Evolutionary conservation across 2,329 filamentous ascomycete species (phyloP), one percentile per base, ranked within the genome.

Genomic region (Colletotrichum phormii): DNA sequence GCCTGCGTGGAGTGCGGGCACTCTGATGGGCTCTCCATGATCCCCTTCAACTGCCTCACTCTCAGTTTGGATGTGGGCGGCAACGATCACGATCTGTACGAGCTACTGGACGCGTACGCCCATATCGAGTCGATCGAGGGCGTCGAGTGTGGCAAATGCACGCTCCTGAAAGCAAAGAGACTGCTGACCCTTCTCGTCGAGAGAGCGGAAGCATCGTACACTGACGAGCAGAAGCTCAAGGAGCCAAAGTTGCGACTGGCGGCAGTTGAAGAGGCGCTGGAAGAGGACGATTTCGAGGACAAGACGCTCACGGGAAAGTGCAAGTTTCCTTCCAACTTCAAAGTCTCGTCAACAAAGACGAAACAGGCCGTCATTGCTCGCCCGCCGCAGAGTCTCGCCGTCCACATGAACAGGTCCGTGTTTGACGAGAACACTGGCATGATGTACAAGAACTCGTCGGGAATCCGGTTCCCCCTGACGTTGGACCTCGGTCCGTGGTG

Each of bases 21-120:
- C 82, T 95, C 94, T 0, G 95, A 98, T 77, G 95, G 95, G 1
- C 87, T 98, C 15, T 95, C 94, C 1, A 90, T 98, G 84, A 97
- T 95, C 24, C 95, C 95, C 0, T 98, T 98, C 86, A 98, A 97
- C 79, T 98, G 95, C 78, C 85, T 98, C 59, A 98, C 96, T 0
- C 89, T 98, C 0, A 95, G 93, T 46, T 89, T 98, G 1, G 94
- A 93, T 1, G 84, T 87, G 5, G 87, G 88, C 60, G 88, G 86
- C 75, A 80, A 82, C 35, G 85, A 88, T 22, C 94, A 95, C 78
- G 89, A 95, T 73, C 84, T 98, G 0, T 91, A 91, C 70, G 92
- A 97, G 72, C 92, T 95, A 67, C 84, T 99, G 24, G 93, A 97
- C 79, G 91, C 95, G 26, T 98, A 96, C 80, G 97, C 94, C 33